Base-by-base conservation (phyloP, 345 rosid species). In the Theobroma cacao region DNA sequence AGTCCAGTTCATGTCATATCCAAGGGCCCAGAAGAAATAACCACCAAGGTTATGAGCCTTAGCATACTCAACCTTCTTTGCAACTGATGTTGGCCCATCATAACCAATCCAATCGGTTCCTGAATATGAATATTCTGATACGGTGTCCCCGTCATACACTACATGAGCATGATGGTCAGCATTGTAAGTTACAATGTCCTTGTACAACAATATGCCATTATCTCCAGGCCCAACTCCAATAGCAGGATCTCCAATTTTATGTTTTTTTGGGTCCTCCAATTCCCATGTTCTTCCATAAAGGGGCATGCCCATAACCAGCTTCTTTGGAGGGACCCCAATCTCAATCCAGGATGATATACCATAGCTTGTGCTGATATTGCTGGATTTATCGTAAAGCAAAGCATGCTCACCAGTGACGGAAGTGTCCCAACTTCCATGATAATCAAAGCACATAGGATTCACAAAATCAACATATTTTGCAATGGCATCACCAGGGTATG, bases 1-100 rank as follows among this genome's bases (percentile, higher is more conserved):
- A 63, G 77, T 78, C 86, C 89, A 91, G 1, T 91, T 86, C 61
- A 33, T 31, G 34, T 79, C 84, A 17, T 90, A 93, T 36, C 88
- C 88, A 30, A 90, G 83, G 10, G 89, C 90, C 98, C 97, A 93
- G 55, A 87, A 85, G 82, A 85, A 93, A 82, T 90, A 93, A 77
- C 98, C 98, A 65, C 86, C 89, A 67, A 93, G 74, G 10, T 88
- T 81, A 28, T 73, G 84, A 20, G 36, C 86, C 80, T 89, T 84
- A 55, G 94, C 91, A 18, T 86, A 88, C 65, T 65, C 38, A 6
- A 91, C 83, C 85, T 93, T 93, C 89, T 87, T 66, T 79, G 82
- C 6, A 72, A 77, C 14, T 62, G 59, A 70, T 30, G 14, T 47
- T 20, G 74, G 28, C 31, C 74, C 86, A 63, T 88, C 91, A 24